These are phyloP conservation scores for Gossypium mustelinum DNA, from an alignment of 345 rosid genomes.

Conservation along the genomic window DNA sequence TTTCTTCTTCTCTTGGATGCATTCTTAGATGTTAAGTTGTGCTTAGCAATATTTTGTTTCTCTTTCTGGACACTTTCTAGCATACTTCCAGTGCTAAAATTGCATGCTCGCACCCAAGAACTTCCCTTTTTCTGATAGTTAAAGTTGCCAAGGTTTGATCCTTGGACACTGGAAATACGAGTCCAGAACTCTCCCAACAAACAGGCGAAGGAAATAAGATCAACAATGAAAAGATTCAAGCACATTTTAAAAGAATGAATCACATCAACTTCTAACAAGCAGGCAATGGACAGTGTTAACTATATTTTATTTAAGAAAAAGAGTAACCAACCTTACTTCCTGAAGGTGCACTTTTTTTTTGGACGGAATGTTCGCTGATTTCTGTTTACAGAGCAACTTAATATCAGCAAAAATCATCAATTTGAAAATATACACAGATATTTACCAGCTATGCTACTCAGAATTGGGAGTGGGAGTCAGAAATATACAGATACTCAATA, in stretches of 20 bases:
- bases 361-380: slow-evolving; percentile 98
- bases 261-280: neutral
- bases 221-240: neutral
- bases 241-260: neutral
- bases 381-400: slow-evolving; percentile 38
- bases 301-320: neutral
- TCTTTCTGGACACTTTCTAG: neutral
- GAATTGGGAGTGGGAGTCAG: neutral
- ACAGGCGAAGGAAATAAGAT: neutral
- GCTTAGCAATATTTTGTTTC: neutral
- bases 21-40: slow-evolving; percentile 4
- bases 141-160: no score
- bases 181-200: no score
- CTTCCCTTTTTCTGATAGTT: neutral
- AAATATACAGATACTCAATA: neutral
- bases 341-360: slow-evolving; percentile 94
- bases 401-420: slow-evolving; percentile 15
- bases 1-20: neutral
- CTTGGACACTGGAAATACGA: no score
- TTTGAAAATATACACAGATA: slow-evolving; percentile 18
- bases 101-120: neutral
- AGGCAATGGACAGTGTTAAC: neutral
- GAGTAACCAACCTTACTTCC: slow-evolving; percentile 87
- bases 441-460: neutral
- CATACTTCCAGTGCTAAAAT: neutral